A percentile compares a stretch with the other conserved stretches of the same genome.
phyloP scores from a whole-genome alignment of 441 rosid species.

The Populus hybrid region DNA sequence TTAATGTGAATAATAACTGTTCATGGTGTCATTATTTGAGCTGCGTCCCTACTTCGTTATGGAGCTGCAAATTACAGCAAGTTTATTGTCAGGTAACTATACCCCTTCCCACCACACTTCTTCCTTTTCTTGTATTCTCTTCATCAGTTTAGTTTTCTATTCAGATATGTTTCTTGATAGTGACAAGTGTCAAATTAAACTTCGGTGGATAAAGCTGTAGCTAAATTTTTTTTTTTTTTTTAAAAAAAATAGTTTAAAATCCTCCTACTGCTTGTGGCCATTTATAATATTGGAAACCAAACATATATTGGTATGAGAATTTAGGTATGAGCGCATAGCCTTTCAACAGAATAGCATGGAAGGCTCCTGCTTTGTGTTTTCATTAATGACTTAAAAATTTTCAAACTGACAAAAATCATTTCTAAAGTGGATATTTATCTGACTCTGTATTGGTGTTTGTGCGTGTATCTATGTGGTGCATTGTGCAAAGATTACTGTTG shows the following conservation, averaged over 20 bases:
- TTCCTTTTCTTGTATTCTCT: conserved; percentile 1
- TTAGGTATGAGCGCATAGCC: not conserved
- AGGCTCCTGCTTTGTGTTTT: not conserved
- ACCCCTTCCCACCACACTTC: not conserved
- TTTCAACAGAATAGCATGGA: not conserved
- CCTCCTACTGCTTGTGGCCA: not conserved
- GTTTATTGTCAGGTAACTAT: conserved; percentile 59
- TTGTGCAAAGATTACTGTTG: not conserved
- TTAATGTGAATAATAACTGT: conserved; percentile 57
- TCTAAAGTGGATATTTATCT: not conserved
- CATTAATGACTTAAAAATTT: not conserved
- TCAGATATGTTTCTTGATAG: not conserved
- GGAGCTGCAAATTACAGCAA: conserved; percentile 65
- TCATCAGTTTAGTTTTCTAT: not conserved
- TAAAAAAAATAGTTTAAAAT: no score
- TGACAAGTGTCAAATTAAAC: not conserved
- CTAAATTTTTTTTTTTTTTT: not conserved
- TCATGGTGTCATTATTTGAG: conserved; percentile 87
- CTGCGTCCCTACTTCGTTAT: conserved; percentile 65
- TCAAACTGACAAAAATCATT: not conserved
- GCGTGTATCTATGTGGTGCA: not conserved
- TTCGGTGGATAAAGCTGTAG: not conserved
- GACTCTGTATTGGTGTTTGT: not conserved
- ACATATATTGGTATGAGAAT: not conserved
- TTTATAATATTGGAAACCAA: not conserved